These are phyloP conservation scores for Aspergillus aculeatus DNA, from an alignment of 2,329 filamentous ascomycete genomes.

Conservation along the genomic window DNA sequence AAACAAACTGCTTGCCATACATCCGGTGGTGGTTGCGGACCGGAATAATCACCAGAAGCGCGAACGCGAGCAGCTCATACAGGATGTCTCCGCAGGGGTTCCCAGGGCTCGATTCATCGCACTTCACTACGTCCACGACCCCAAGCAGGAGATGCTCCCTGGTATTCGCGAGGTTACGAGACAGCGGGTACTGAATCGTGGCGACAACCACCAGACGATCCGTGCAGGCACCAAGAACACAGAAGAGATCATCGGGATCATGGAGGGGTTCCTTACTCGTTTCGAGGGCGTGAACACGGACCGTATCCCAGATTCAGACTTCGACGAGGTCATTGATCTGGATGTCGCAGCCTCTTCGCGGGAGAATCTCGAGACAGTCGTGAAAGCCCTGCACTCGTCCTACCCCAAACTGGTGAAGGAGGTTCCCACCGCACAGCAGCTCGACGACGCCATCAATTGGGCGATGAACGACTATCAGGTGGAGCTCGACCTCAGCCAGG, in stretches of 20 bases:
- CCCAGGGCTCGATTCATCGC: constrained; percentile 72
- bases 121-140: constrained; percentile 81
- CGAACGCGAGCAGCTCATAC: constrained; percentile 83
- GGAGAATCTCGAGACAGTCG: constrained; percentile 77
- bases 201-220: constrained; percentile 97
- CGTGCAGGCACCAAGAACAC: constrained; percentile 72
- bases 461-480: constrained; percentile 77
- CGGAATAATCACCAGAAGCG: constrained; percentile 89
- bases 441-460: constrained; percentile 75
- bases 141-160: constrained; percentile 59
- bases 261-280: constrained; percentile 87
- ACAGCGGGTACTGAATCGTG: constrained; percentile 75
- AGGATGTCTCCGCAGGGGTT: constrained; percentile 66
- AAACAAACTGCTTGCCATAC: constrained; percentile 61
- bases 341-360: constrained; percentile 76
- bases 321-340: constrained; percentile 82
- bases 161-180: constrained; percentile 73
- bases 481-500: constrained; percentile 67
- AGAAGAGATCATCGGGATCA: constrained; percentile 78
- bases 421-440: constrained; percentile 68
- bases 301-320: constrained; percentile 71
- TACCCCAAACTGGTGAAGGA: constrained; percentile 71
- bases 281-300: constrained; percentile 75
- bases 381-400: constrained; percentile 67
- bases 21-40: constrained; percentile 80